A percentile compares a stretch with the other conserved stretches of the same genome.
Evolutionary conservation across 2,329 filamentous ascomycete species (phyloP).

Genomic region (Diaporthe nobilis): DNA sequence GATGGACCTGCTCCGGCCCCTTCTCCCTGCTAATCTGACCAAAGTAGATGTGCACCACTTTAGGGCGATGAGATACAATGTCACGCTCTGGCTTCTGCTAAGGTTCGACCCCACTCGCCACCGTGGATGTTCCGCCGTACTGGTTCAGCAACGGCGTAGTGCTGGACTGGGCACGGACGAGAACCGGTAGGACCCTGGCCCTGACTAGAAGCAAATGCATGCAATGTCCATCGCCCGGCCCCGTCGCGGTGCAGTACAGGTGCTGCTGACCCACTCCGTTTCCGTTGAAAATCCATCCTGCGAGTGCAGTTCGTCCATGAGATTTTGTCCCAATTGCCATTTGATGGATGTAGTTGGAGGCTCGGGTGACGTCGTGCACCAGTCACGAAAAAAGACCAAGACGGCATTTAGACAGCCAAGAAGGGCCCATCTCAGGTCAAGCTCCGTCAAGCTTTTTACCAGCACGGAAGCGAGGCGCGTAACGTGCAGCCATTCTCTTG

Average conservation of each 20-base stretch:
- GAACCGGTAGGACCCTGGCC: constrained; percentile 12
- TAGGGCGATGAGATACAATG: neutral
- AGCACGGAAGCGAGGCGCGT: constrained; percentile 2
- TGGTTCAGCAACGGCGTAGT: constrained; percentile 12
- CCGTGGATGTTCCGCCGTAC: neutral
- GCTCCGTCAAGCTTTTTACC: constrained; percentile 24
- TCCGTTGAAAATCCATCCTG: neutral
- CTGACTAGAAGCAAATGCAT: constrained; percentile 14
- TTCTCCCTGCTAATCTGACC: neutral
- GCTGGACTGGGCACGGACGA: constrained; percentile 12
- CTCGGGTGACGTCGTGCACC: neutral
- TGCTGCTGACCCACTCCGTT: neutral
- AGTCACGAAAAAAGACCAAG: constrained; percentile 8
- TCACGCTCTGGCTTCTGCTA: neutral
- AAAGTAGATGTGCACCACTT: neutral
- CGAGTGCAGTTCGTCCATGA: neutral
- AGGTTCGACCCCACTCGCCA: constrained; percentile 12
- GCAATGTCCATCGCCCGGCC: constrained; percentile 1
- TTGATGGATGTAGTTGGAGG: neutral
- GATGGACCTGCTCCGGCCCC: too few species aligned
- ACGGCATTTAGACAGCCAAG: constrained; percentile 21
- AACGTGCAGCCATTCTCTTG: constrained; percentile 26
- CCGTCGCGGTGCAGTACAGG: constrained; percentile 9
- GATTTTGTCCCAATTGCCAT: neutral
- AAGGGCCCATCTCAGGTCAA: constrained; percentile 9